Base-by-base conservation (phyloP, 2,329 filamentous ascomycete species). In the Xylariales sp. region DNA sequence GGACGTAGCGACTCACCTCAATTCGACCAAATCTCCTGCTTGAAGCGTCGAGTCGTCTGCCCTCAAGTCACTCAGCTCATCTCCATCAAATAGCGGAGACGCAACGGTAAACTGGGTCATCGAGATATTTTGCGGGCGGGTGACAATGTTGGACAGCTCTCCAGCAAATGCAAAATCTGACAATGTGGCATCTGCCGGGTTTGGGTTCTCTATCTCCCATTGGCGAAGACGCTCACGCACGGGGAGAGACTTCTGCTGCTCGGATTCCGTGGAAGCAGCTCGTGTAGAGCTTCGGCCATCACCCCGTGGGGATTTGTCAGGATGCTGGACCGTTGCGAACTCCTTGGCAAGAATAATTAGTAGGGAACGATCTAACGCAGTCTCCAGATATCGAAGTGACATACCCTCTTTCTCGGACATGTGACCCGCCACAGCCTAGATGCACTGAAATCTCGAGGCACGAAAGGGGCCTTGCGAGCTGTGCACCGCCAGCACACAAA, bases 1-100 rank as follows among this genome's bases (percentile, higher is more conserved):
- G 28, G 12, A 12, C 13, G 21, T 4, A 17, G 17, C 4, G 19
- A 21, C 53, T 35, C 44, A 67, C 64, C 55, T 62, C 42, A 76
- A 47, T 48, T 78, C 74, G 17, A 78, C 60, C 30, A 78, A 53
- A 45, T 77, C 74, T 29, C 74, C 74, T 3, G 69, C 49, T 35
- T 49, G 45, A 33, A 64, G 50, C 21, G 47, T 53, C 12, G 53
- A 48, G 40, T 50, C 57, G 43, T 48, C 49, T 3, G 55, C 54
- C 16, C 62, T 53, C 17, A 65, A 43, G 31, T 65, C 62, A 17
- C 53, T 50, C 17, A 65, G 42, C 37, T 65, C 62, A 31, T 63
- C 57, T 14, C 54, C 57, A 18, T 62, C 58, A 21, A 63, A 61
- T 19, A 64, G 41, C 2, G 56, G 53, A 16, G 56, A 46, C 16